Percentiles rank a stretch among this genome's conserved stretches.
phyloP scores from a whole-genome alignment of 2,329 filamentous ascomycete species.

The Clonostachys sp. region DNA sequence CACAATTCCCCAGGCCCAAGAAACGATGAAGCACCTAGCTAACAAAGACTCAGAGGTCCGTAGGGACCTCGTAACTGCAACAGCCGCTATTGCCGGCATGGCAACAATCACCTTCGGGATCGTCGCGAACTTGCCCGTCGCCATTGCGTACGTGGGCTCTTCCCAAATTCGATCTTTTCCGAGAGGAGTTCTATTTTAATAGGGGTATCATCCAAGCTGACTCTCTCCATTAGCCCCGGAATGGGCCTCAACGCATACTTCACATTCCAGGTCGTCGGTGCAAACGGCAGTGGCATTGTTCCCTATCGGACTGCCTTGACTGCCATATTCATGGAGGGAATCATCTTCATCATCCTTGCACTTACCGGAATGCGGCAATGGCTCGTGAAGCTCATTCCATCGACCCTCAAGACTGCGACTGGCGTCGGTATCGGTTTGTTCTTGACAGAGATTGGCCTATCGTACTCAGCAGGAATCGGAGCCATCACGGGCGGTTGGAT shows the following conservation, averaged over 20 bases:
- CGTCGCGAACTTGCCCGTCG: conserved; percentile 66
- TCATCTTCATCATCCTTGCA: conserved; percentile 60
- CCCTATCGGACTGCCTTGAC: conserved; percentile 58
- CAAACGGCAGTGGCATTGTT: conserved; percentile 50
- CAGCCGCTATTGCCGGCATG: conserved; percentile 73
- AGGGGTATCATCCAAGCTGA: neutral
- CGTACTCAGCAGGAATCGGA: conserved; percentile 79
- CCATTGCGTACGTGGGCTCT: conserved; percentile 54
- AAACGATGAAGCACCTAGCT: conserved; percentile 1
- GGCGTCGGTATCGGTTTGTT: conserved; percentile 63
- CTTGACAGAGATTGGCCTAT: conserved; percentile 60
- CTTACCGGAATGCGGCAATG: conserved; percentile 69
- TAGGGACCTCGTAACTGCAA: conserved; percentile 76
- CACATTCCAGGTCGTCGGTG: conserved; percentile 61
- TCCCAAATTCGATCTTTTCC: too few relatives aligned
- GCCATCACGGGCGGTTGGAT: conserved; percentile 64
- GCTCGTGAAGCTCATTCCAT: conserved; percentile 62
- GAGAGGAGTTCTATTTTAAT: neutral
- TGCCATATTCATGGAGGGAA: conserved; percentile 60
- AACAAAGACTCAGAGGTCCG: conserved; percentile 46
- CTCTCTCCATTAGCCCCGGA: conserved; percentile 43
- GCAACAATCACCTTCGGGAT: conserved; percentile 74
- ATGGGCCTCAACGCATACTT: conserved; percentile 68
- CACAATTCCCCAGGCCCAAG: neutral
- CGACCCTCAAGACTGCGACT: conserved; percentile 61